Evolutionary conservation across 306 rosid species (phyloP).

Genomic region (Trifolium pratense): DNA sequence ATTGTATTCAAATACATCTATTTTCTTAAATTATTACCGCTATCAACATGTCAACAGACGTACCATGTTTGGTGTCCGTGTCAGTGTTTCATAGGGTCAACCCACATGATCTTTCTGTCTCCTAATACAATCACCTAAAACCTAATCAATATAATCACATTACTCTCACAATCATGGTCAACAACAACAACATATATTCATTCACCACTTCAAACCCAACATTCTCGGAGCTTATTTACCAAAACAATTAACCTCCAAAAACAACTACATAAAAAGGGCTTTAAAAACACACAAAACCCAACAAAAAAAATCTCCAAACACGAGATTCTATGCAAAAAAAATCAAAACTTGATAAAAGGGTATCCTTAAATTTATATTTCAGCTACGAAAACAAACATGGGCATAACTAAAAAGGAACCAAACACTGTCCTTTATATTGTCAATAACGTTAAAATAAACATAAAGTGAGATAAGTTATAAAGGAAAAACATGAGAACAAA

Average conservation of each 20-base stretch:
- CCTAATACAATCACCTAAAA: background rate
- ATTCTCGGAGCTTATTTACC: background rate
- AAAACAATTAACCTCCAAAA: constrained; percentile 18
- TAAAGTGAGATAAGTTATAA: background rate
- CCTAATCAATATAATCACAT: constrained; percentile 14
- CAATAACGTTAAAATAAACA: background rate
- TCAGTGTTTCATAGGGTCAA: background rate
- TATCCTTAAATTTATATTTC: background rate
- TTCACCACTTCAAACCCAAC: constrained; percentile 22
- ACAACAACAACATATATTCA: background rate
- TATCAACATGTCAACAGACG: background rate
- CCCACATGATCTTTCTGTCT: background rate
- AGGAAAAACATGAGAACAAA: background rate
- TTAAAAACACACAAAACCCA: background rate
- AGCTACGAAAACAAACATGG: constrained; percentile 1
- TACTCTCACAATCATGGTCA: constrained; percentile 10
- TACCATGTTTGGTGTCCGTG: background rate
- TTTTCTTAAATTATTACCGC: background rate
- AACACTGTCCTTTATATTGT: background rate
- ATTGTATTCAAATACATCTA: background rate
- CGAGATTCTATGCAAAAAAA: background rate
- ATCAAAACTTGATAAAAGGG: constrained; percentile 20
- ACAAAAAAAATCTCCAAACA: background rate
- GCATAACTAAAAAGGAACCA: background rate
- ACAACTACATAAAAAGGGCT: constrained; percentile 12